These are phyloP conservation scores for Phytophthora ohioensis DNA, from an alignment of 352 stramenopile genomes.

Conservation along the genomic window DNA sequence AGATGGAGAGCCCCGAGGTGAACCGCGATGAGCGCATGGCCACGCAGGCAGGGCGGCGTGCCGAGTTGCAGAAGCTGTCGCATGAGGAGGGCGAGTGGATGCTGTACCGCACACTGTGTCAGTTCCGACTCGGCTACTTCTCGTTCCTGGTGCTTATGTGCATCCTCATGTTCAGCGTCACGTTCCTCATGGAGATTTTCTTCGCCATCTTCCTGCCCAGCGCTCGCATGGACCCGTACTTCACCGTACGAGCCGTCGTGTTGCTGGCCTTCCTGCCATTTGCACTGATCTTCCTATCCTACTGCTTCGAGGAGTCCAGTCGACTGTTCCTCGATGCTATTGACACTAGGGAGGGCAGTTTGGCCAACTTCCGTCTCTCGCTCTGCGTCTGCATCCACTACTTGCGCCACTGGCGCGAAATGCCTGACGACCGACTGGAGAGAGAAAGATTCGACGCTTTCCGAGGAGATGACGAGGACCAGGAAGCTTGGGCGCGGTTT, in stretches of 20 bases:
- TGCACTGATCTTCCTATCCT: conserved; percentile 85
- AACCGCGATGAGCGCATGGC: conserved; percentile 64
- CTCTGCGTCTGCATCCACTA: conserved; percentile 89
- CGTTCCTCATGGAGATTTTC: conserved; percentile 92
- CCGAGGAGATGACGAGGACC: conserved; percentile 62
- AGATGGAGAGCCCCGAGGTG: conserved; percentile 27
- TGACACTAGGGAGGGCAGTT: conserved; percentile 81
- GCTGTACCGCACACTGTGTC: conserved; percentile 80
- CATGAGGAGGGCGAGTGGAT: conserved; percentile 69
- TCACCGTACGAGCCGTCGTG: conserved; percentile 74
- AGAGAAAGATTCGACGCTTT: conserved; percentile 57
- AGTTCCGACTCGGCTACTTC: conserved; percentile 91
- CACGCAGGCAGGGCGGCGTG: conserved; percentile 61
- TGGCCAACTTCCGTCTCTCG: conserved; percentile 87
- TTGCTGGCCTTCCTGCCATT: conserved; percentile 78
- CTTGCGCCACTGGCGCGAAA: conserved; percentile 78
- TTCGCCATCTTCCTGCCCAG: conserved; percentile 91
- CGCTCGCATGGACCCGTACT: conserved; percentile 74
- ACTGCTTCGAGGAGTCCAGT: conserved; percentile 87
- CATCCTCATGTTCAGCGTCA: conserved; percentile 92
- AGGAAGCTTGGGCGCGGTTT: conserved; percentile 68
- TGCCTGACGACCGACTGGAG: conserved; percentile 83
- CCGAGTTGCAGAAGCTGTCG: conserved; percentile 78
- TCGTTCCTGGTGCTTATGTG: conserved; percentile 91
- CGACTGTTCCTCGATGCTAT: conserved; percentile 88